Evolutionary conservation across 768 basidiomycete species (phyloP).

Genomic region (Boletellus emodensis): DNA sequence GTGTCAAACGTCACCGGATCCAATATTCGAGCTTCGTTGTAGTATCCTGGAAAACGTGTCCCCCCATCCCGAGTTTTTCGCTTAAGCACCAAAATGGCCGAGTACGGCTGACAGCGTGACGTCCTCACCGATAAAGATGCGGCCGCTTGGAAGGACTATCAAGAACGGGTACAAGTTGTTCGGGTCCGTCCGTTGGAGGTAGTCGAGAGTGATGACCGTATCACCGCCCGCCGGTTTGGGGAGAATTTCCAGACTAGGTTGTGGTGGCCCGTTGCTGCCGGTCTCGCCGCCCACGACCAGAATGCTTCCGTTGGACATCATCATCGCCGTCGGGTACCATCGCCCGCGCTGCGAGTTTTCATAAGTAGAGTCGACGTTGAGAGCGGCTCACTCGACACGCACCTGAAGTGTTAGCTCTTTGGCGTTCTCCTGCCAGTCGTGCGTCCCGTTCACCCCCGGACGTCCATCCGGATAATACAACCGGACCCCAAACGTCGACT

Average conservation of each 20-base stretch:
- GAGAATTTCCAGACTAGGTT: constrained; percentile 68
- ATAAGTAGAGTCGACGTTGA: background rate
- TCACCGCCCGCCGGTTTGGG: constrained; percentile 63
- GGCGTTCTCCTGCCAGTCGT: constrained; percentile 76
- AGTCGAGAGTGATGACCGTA: constrained; percentile 60
- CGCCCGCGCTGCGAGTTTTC: constrained; percentile 45
- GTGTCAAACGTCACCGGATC: constrained; percentile 65
- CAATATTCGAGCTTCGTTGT: constrained; percentile 76
- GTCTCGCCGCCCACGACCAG: constrained; percentile 72
- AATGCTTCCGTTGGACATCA: constrained; percentile 70
- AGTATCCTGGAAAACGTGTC: constrained; percentile 48
- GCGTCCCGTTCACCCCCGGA: constrained; percentile 66
- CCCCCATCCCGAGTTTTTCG: no score
- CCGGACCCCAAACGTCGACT: constrained; percentile 70
- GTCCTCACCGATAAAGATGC: constrained; percentile 62
- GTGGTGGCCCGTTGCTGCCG: constrained; percentile 62
- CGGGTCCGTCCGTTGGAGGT: constrained; percentile 68
- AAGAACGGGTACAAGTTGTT: constrained; percentile 81
- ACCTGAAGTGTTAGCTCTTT: constrained; percentile 59
- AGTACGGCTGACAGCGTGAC: no score
- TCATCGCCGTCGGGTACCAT: constrained; percentile 69
- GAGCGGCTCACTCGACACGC: background rate
- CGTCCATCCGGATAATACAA: constrained; percentile 68
- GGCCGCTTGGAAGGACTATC: constrained; percentile 62
- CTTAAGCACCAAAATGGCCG: no score